Evolutionary conservation across 2,329 filamentous ascomycete genomes (phyloP).

Genomic region (Fusarium citri): DNA sequence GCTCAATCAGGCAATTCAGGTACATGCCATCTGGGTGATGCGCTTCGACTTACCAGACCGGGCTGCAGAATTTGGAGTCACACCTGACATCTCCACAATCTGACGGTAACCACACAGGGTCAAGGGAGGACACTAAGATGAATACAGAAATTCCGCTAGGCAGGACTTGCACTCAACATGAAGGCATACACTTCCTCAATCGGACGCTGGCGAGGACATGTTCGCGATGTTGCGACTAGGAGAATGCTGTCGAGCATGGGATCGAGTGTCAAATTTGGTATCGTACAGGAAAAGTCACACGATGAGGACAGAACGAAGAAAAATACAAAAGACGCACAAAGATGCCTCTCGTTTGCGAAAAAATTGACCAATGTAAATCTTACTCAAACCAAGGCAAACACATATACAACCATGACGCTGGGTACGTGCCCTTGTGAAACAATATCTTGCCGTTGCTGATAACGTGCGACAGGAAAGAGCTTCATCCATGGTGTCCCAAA

Average conservation of each 20-base stretch:
- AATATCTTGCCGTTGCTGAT: not conserved
- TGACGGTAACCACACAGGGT: not conserved
- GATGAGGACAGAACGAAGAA: not conserved
- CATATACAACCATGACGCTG: not conserved
- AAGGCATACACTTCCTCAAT: not conserved
- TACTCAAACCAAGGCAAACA: not conserved
- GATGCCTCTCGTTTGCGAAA: not conserved
- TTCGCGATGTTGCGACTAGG: not conserved
- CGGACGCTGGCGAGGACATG: not conserved
- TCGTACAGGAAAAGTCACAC: not conserved
- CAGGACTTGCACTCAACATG: not conserved
- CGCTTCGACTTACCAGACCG: slow-evolving; percentile 12
- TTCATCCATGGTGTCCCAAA: not conserved
- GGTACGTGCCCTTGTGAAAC: not conserved
- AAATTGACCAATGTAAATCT: not conserved
- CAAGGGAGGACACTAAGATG: not conserved
- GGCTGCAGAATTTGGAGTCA: not conserved
- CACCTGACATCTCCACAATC: slow-evolving; percentile 5
- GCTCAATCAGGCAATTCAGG: not conserved
- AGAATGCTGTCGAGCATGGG: not conserved
- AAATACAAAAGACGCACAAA: not conserved
- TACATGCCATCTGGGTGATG: not conserved
- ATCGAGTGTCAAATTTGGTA: not conserved
- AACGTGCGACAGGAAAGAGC: not conserved
- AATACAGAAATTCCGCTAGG: not conserved